Percentiles rank a stretch among this genome's conserved stretches.
Evolutionary conservation across 1,284 basidiomycete species (phyloP).

Genomic region (Erythrobasidium hasegawianum): DNA sequence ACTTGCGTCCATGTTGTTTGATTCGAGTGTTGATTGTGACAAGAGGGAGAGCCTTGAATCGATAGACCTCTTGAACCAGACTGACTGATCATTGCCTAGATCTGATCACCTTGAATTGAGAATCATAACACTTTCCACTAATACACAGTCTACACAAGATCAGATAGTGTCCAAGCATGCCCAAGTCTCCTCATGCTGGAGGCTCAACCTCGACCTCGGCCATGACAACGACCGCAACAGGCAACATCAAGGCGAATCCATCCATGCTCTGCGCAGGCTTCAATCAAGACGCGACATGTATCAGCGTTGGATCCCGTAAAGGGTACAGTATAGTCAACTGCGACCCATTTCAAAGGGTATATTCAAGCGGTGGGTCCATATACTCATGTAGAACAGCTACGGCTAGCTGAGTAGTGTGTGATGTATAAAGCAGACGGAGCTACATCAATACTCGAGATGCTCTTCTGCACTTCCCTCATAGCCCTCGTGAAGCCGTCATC

Average conservation of each 20-base stretch:
- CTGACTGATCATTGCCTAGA: too few species aligned
- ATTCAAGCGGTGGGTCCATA: constrained; percentile 78
- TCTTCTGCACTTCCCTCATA: constrained; percentile 96
- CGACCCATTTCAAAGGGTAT: constrained; percentile 94
- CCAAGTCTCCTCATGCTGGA: background rate
- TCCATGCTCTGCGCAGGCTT: constrained; percentile 44
- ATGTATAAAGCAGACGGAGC: constrained; percentile 71
- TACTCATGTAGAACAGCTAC: background rate
- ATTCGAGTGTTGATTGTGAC: too few species aligned
- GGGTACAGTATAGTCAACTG: constrained; percentile 97
- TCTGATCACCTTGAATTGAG: too few species aligned
- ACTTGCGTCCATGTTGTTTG: too few species aligned
- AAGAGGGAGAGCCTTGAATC: too few species aligned
- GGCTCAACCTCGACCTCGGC: background rate
- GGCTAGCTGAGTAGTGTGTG: background rate
- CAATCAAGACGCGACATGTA: constrained; percentile 56
- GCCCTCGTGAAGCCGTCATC: constrained; percentile 64
- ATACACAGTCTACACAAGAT: too few species aligned
- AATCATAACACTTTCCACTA: too few species aligned
- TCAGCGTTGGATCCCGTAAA: constrained; percentile 89
- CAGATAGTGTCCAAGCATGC: too few species aligned
- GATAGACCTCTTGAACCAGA: too few species aligned
- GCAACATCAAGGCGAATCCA: constrained; percentile 37
- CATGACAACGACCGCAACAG: constrained; percentile 21
- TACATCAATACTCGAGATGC: constrained; percentile 94